Conservation (phyloP, 2,329 filamentous ascomycete genomes). For the Xylogone sp. region DNA sequence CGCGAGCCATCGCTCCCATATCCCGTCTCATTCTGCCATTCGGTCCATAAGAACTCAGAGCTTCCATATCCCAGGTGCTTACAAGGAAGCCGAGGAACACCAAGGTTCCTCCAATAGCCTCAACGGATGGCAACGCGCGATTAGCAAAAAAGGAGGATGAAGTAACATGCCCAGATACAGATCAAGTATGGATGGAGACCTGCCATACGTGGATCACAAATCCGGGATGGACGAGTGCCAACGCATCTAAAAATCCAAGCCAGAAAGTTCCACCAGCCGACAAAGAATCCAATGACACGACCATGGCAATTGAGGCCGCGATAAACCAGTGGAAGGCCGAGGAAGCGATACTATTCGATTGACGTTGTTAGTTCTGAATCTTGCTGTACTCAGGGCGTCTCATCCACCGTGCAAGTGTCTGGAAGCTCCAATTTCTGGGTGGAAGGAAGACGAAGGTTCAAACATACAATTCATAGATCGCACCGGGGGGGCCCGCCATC, state of each 20-base stretch:
- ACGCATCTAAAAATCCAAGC: constrained; percentile 44
- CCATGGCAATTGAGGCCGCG: constrained; percentile 44
- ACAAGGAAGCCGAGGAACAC: constrained; percentile 48
- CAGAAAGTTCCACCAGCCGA: constrained; percentile 48
- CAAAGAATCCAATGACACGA: constrained; percentile 43
- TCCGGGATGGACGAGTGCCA: constrained; percentile 34
- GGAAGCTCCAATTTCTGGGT: no score
- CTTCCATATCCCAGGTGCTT: constrained; percentile 38
- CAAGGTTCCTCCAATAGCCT: constrained; percentile 50
- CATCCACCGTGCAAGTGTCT: no score
- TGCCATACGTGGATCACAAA: constrained; percentile 45
- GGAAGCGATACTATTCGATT: constrained; percentile 34
- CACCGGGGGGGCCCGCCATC: constrained; percentile 60
- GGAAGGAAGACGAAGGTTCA: no score
- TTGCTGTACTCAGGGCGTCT: no score
- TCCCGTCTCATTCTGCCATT: constrained; percentile 41
- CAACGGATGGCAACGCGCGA: constrained; percentile 46
- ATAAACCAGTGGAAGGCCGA: constrained; percentile 48
- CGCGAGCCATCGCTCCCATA: constrained; percentile 46
- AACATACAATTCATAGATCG: constrained; percentile 55
- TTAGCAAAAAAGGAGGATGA: constrained; percentile 51
- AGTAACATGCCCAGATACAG: constrained; percentile 41
- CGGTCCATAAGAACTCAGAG: constrained; percentile 38
- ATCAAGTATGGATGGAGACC: constrained; percentile 45
- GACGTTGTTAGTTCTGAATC: neutral